Base-by-base conservation (phyloP, 2,329 filamentous ascomycete species). In the Dichotomopilus funicola region DNA sequence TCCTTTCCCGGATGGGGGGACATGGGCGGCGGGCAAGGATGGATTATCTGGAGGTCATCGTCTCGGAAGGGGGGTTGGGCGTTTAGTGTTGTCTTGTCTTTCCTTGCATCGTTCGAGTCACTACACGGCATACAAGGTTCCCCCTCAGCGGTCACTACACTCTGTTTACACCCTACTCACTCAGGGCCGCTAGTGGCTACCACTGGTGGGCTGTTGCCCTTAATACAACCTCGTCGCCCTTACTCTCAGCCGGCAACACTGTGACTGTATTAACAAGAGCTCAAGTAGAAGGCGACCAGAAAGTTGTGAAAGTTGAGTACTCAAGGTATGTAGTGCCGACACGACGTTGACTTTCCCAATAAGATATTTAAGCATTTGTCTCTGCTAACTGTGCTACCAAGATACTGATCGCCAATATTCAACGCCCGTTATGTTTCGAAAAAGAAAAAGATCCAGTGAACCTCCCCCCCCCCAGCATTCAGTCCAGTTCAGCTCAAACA, bases 151-250 rank as follows among this genome's bases (percentile, higher is more conserved):
- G 49, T 33, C 54, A 53, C 54, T 53, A 27, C 54, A 53, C 54
- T 9, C 13, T 43, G 46, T 48, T n/a, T 45, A 35, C 49, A 37
- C 49, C 48, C n/a, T 51, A 31, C 33, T 34, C 44, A 51, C 11
- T 38, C 19, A 27, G 19, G 19, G 19, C 19, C 19, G 19, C 19
- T 27, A 27, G 19, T 27, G 19, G 5, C n/a, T 9, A 37, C 44
- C 35, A 52, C 6, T n/a, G 19, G 42, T 12, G 49, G 40, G 35
- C 43, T 35, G 44, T 43, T 40, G 47, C 50, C 49, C 50, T 27
- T 53, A 56, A 53, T 53, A 50, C 46, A 46, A 41, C 42, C 33
- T 53, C 27, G 46, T 50, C 50, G 40, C 49, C 34, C 54, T 35
- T 49, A 27, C 19, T 27, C 3, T 27, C 3, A 27, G 19, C 19